These are phyloP conservation scores for Polychaeton citri DNA, from an alignment of 2,329 filamentous ascomycete species.

Conservation along the genomic window DNA sequence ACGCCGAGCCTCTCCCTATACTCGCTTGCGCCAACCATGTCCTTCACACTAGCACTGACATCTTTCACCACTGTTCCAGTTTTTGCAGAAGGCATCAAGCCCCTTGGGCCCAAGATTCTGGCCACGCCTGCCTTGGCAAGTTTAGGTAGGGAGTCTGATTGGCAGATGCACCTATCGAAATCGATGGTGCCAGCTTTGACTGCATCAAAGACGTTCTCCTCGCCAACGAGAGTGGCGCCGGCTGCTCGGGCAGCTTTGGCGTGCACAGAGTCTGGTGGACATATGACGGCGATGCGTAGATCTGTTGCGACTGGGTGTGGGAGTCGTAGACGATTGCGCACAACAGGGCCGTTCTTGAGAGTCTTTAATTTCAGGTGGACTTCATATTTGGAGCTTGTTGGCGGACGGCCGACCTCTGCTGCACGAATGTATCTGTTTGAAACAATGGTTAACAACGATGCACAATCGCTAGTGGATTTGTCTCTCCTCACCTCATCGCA, in stretches of 20 bases:
- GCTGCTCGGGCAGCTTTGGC: slow-evolving; percentile 61
- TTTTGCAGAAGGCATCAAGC: slow-evolving; percentile 84
- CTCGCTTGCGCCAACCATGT: slow-evolving; percentile 70
- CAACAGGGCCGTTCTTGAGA: slow-evolving; percentile 68
- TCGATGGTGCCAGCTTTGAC: slow-evolving; percentile 65
- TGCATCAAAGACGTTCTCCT: slow-evolving; percentile 70
- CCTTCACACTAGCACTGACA: slow-evolving; percentile 58
- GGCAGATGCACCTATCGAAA: slow-evolving; percentile 83
- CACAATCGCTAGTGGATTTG: not conserved
- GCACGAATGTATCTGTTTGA: slow-evolving; percentile 68
- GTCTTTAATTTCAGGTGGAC: slow-evolving; percentile 71
- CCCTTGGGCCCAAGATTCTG: slow-evolving; percentile 71
- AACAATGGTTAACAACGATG: too few relatives aligned
- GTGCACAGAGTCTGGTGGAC: slow-evolving; percentile 62
- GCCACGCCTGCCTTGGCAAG: slow-evolving; percentile 72
- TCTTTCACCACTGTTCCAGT: slow-evolving; percentile 79
- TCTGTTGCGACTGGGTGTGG: slow-evolving; percentile 85
- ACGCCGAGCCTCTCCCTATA: slow-evolving; percentile 80
- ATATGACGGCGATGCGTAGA: slow-evolving; percentile 79
- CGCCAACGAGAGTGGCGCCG: slow-evolving; percentile 72
- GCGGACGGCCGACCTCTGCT: slow-evolving; percentile 73
- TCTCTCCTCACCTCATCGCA: slow-evolving; percentile 59
- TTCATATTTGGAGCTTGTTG: slow-evolving; percentile 72
- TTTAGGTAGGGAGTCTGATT: slow-evolving; percentile 61
- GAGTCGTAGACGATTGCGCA: slow-evolving; percentile 77